A percentile compares a stretch with the other conserved stretches of the same genome.
phyloP scores from a whole-genome alignment of 768 basidiomycete genomes.

The Trametes punicea region DNA sequence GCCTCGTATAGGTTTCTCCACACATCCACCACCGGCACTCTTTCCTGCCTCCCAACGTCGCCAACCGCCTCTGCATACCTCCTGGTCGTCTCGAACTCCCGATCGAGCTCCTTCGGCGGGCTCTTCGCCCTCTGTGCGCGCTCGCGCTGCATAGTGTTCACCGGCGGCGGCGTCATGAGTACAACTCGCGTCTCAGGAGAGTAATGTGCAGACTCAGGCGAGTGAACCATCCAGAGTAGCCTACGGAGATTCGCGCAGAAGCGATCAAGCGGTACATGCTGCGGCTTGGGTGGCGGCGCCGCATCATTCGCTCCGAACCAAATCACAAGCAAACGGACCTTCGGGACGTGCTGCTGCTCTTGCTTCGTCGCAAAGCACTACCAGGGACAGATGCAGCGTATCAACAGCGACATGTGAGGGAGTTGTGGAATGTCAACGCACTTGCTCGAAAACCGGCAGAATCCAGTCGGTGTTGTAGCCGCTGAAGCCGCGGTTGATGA shows the following conservation, averaged over 20 bases:
- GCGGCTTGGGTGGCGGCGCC: constrained; percentile 55
- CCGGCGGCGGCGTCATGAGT: constrained; percentile 82
- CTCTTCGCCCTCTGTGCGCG: constrained; percentile 46
- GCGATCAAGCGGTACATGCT: constrained; percentile 70
- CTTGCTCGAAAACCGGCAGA: constrained; percentile 75
- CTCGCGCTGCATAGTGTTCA: constrained; percentile 60
- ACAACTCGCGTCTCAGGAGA: constrained; percentile 73
- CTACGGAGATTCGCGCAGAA: constrained; percentile 62
- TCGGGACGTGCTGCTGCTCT: constrained; percentile 47
- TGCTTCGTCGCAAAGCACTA: constrained; percentile 59
- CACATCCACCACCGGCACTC: constrained; percentile 66
- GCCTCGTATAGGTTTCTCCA: constrained; percentile 75
- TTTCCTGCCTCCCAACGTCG: constrained; percentile 51
- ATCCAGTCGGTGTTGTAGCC: constrained; percentile 91
- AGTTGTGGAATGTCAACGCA: constrained; percentile 28
- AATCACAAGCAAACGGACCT: constrained; percentile 70
- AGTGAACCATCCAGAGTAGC: constrained; percentile 61
- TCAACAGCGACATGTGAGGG: not conserved
- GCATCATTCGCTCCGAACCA: constrained; percentile 95
- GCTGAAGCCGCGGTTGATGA: constrained; percentile 79
- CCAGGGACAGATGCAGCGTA: not conserved
- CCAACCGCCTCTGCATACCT: constrained; percentile 69
- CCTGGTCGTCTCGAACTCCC: constrained; percentile 58
- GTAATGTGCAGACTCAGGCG: constrained; percentile 59
- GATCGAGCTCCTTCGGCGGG: constrained; percentile 52